Conservation (phyloP, 495 filamentous ascomycete genomes). For the Hypoxylon cercidicola region DNA sequence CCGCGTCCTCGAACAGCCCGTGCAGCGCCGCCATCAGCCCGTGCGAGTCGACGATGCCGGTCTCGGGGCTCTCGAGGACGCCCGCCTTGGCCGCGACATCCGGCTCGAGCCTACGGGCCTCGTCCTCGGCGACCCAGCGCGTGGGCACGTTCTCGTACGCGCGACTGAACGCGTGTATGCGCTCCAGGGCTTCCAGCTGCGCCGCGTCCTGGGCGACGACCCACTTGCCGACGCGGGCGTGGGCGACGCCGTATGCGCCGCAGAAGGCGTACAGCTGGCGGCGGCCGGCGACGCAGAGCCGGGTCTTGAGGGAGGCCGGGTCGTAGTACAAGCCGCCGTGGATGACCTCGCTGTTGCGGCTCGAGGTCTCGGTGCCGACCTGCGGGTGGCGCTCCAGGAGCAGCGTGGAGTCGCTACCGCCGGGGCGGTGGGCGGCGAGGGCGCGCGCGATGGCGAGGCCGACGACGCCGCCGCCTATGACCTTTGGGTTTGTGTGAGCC, state of each 20-base stretch:
- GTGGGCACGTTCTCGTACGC: slow-evolving; percentile 78
- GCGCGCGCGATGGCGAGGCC: slow-evolving; percentile 87
- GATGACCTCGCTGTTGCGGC: slow-evolving; percentile 95
- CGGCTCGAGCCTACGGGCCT: slow-evolving; percentile 75
- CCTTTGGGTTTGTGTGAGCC: slow-evolving; percentile 52
- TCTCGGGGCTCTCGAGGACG: slow-evolving; percentile 82
- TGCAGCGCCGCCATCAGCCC: slow-evolving; percentile 81
- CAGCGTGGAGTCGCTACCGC: slow-evolving; percentile 60
- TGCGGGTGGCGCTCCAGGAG: slow-evolving; percentile 82
- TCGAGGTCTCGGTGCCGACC: slow-evolving; percentile 90
- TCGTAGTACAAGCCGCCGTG: slow-evolving; percentile 97
- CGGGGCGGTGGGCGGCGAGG: slow-evolving; percentile 55
- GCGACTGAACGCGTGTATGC: slow-evolving; percentile 58
- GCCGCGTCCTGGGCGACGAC: slow-evolving; percentile 83
- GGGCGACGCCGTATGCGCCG: slow-evolving; percentile 69
- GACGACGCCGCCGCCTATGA: slow-evolving; percentile 91
- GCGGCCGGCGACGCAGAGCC: slow-evolving; percentile 81
- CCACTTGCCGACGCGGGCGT: slow-evolving; percentile 88
- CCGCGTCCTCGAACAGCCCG: slow-evolving; percentile 76
- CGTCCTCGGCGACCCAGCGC: slow-evolving; percentile 68
- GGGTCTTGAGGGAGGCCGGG: slow-evolving; percentile 77
- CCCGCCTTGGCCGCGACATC: slow-evolving; percentile 76
- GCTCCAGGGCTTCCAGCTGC: slow-evolving; percentile 73
- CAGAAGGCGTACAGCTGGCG: slow-evolving; percentile 84
- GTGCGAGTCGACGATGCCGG: slow-evolving; percentile 93